phyloP scores from a whole-genome alignment of 345 rosid species.

The Arabidopsis suecica region DNA sequence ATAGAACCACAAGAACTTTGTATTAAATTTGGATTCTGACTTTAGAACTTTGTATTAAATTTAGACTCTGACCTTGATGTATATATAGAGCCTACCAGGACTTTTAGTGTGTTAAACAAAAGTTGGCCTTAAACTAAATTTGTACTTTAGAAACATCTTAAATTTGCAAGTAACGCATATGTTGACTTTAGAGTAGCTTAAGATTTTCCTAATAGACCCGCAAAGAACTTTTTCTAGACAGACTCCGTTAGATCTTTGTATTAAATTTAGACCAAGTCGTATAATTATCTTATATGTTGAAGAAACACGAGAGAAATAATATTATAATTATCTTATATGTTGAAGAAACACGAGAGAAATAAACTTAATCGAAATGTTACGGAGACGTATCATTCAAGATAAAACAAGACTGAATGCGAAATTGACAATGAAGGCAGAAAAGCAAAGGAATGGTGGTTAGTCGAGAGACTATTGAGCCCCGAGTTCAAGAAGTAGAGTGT shows the following conservation, averaged over 20 bases:
- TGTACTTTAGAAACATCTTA: too few relatives aligned
- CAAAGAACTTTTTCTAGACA: background rate
- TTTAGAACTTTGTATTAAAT: background rate
- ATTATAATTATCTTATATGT: constrained; percentile 8
- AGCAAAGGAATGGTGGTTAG: background rate
- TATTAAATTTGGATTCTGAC: background rate
- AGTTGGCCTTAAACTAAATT: background rate
- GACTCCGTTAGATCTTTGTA: background rate
- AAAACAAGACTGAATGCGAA: constrained; percentile 7
- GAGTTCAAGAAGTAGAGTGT: constrained; percentile 80
- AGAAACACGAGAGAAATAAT: background rate
- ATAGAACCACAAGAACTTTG: background rate
- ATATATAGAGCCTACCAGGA: background rate
- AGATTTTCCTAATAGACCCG: background rate
- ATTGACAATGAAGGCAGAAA: constrained; percentile 2
- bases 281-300: constrained; percentile 7
- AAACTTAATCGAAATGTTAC: background rate
- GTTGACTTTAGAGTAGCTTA: background rate
- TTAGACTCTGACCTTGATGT: background rate
- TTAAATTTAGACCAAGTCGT: background rate
- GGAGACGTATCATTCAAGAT: background rate
- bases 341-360: background rate
- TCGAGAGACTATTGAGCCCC: constrained; percentile 53
- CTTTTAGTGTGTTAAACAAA: background rate
- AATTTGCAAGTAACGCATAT: background rate